phyloP scores from a whole-genome alignment of 257 asterid species.

The Agastache rugosa region DNA sequence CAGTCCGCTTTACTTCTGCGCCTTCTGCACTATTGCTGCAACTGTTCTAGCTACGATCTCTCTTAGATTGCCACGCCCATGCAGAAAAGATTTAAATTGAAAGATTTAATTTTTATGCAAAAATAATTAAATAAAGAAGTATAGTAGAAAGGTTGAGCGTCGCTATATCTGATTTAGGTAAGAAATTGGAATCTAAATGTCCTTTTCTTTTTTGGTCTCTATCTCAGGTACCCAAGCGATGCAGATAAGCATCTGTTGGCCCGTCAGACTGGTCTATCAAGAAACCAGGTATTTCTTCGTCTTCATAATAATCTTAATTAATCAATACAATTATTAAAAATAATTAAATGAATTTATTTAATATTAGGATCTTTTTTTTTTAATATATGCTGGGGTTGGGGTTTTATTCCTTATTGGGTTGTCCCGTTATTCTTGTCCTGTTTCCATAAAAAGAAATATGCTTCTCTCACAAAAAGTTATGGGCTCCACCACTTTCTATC shows the following conservation, averaged over 20 bases:
- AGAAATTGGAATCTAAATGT: slow-evolving; percentile 53
- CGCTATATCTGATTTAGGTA: slow-evolving; percentile 53
- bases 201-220: slow-evolving; percentile 62
- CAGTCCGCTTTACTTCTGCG: slow-evolving; percentile 46
- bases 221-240: slow-evolving; percentile 99
- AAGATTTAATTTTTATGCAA: too few relatives aligned
- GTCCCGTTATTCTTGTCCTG: too few relatives aligned
- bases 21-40: slow-evolving; percentile 38
- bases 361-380: too few relatives aligned
- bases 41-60: slow-evolving; percentile 38
- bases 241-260: slow-evolving; percentile 99
- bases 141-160: slow-evolving; percentile 36
- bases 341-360: too few relatives aligned
- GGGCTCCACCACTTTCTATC: too few relatives aligned
- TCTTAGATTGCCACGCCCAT: slow-evolving; percentile 76
- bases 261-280: slow-evolving; percentile 97
- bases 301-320: too few relatives aligned
- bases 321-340: too few relatives aligned
- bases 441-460: too few relatives aligned
- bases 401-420: too few relatives aligned
- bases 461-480: too few relatives aligned
- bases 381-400: too few relatives aligned
- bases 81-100: slow-evolving; percentile 27
- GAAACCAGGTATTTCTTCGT: slow-evolving; percentile 70
- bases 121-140: background rate